phyloP scores from a whole-genome alignment of 192 early-diverging fungal genomes.

The Coemansia sp. region DNA sequence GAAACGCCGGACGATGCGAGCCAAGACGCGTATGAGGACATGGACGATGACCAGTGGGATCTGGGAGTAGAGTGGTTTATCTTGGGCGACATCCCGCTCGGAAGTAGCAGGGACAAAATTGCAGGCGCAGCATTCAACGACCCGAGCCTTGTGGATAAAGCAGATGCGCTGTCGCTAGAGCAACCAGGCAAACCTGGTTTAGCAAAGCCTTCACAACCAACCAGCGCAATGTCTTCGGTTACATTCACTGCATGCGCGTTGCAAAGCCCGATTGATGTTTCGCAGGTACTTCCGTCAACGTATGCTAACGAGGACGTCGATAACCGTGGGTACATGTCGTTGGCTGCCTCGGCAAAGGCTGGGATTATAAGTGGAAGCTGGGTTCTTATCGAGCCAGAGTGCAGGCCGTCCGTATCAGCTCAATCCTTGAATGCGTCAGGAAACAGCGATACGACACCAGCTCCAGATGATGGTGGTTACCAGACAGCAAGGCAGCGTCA shows the following conservation, averaged over 20 bases:
- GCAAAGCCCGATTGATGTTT: conserved; percentile 12
- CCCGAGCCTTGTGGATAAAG: background rate
- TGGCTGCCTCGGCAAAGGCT: conserved; percentile 27
- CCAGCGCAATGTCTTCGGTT: background rate
- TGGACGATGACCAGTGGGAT: conserved; percentile 25
- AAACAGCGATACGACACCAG: background rate
- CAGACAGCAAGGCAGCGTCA: conserved; percentile 2
- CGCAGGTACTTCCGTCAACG: conserved; percentile 18
- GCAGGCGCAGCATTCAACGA: conserved; percentile 19
- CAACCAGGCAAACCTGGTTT: background rate
- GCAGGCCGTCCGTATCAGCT: background rate
- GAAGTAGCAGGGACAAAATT: conserved; percentile 16
- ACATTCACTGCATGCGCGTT: conserved; percentile 22
- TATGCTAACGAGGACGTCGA: conserved; percentile 27
- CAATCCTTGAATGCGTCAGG: background rate
- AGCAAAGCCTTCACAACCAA: background rate
- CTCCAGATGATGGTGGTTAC: background rate
- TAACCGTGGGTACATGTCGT: conserved; percentile 44
- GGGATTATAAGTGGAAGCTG: conserved; percentile 52
- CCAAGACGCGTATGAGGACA: conserved; percentile 2
- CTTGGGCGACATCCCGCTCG: conserved; percentile 29
- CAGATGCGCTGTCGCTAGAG: background rate
- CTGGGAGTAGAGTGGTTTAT: conserved; percentile 54
- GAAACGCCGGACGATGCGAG: background rate
- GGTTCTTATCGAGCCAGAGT: conserved; percentile 23